Evolutionary conservation across 306 rosid genomes (phyloP), one percentile per base, ranked within the genome.

Genomic region (Lathyrus sativus): DNA sequence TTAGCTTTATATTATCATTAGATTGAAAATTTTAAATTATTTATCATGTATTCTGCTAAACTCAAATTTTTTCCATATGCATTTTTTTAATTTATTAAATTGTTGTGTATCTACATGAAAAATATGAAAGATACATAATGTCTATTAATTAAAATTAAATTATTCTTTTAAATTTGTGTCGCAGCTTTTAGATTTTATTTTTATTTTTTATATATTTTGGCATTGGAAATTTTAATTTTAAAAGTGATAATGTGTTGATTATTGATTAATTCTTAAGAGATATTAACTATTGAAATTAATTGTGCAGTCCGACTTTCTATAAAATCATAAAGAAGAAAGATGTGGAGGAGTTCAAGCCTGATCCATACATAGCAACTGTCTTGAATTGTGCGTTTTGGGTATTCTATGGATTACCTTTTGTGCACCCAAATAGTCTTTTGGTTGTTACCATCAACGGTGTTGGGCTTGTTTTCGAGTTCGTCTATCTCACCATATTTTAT

Each of bases 381-480:
- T 28, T 92, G 4, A 92, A 89, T 65, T 92, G 98, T 76, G 53
- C 90, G 5, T 82, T 80, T 8, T 92, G 96, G 96, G 59, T 83
- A 2, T 78, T 85, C 31, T 92, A 89, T 45, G 98, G 96, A 9
- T 5, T 89, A 79, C 96, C 97, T 2, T 82, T 89, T 50, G 85
- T 92, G 39, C 89, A 85, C 37, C 90, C 92, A 0, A 15, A 92
- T 12, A 92, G 91, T 46, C 3, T 76, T 58, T 82, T 92, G 13
- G 92, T 89, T 0, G 49, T 82, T 43, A 84, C 92, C 33, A 89
- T 87, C 15, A 92, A 92, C 38, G 18, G 63, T 7, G 57, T 83
- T 71, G 96, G 98, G 0, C 87, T 92, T 13, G 71, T 33, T 0
- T 19, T 92, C 1, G 91, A 85, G 81, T 53, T 87, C 7, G 7